Base-by-base conservation (phyloP, 73 alveolate genomes). In the Halteria grandinella region DNA sequence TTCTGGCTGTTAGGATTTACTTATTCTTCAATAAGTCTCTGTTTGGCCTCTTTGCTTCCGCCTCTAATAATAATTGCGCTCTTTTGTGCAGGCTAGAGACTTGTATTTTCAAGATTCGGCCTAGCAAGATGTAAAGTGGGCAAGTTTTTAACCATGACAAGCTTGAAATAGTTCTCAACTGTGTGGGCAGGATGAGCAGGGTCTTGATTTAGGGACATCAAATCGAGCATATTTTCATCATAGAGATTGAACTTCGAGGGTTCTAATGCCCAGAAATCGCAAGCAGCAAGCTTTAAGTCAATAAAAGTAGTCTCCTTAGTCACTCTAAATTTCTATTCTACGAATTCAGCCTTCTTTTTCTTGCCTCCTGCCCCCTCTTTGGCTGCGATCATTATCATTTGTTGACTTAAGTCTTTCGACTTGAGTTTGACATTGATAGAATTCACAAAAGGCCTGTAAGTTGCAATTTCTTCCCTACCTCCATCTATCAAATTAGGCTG, bases 201-300 rank as follows among this genome's bases (percentile, higher is more conserved):
- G 18, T 70, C 83, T 39, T 70, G 1, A 33, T 70, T 50, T 3
- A 70, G 15, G 15, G 60, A 27, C 83, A 70, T 64, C 18, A 64
- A 14, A 39, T 70, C 83, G 36, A 48, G 83, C 18, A 49, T 20
- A 33, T 51, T 48, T 36, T 45, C 59, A 45, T 48, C 72, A 39
- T 45, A 48, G 6, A 70, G 59, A 10, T 31, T 41, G 45, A 27
- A 70, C 34, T 70, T 33, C 28, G 10, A 0, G 0, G 62, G 31
- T 11, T 70, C 83, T 12, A 70, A 6, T 17, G 48, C 71, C 83
- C 83, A 70, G 34, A 70, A 70, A 14, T 17, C 59, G 34, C 83
- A 70, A 12, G 72, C 17, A 20, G 47, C 83, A 11, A 6, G 28
- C 21, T 47, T 45, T 31, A 70, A n/a, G n/a, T 70, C 72, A 10